phyloP scores from a whole-genome alignment of 2,329 filamentous ascomycete species.

The Monosporascus cannonballus region DNA sequence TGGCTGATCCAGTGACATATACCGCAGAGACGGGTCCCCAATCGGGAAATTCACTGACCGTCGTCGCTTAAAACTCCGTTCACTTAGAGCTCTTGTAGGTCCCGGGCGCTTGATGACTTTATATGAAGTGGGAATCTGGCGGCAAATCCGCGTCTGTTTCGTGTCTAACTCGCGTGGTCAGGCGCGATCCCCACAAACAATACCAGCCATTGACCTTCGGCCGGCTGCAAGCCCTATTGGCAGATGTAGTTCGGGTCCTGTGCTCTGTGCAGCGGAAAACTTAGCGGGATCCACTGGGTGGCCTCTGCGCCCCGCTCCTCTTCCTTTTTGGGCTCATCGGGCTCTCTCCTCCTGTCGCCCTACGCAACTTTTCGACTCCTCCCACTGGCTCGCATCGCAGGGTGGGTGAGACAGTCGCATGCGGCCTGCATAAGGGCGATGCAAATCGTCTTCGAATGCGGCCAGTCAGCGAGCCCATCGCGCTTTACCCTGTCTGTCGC shows the following conservation, averaged over 20 bases:
- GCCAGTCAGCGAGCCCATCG: conserved; percentile 26
- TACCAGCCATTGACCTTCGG: conserved; percentile 18
- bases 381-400: conserved; percentile 21
- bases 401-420: conserved; percentile 23
- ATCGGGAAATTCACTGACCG: conserved; percentile 2
- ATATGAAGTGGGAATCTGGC: conserved; percentile 17
- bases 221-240: conserved; percentile 19
- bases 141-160: conserved; percentile 24
- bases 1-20: background rate
- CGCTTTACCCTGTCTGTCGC: conserved; percentile 22
- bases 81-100: conserved; percentile 3
- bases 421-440: conserved; percentile 18
- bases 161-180: conserved; percentile 22
- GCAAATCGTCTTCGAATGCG: conserved; percentile 15
- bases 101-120: conserved; percentile 18
- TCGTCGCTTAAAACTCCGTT: conserved; percentile 3
- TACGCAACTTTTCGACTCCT: conserved; percentile 18
- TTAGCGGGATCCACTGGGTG: conserved; percentile 6
- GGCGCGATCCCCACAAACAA: conserved; percentile 14
- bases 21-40: background rate
- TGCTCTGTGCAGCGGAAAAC: background rate
- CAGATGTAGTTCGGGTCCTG: background rate
- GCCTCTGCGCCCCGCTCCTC: conserved; percentile 11
- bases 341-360: conserved; percentile 17
- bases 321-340: conserved; percentile 3